phyloP scores from a whole-genome alignment of 345 rosid species.

The Fremontodendron californicum region DNA sequence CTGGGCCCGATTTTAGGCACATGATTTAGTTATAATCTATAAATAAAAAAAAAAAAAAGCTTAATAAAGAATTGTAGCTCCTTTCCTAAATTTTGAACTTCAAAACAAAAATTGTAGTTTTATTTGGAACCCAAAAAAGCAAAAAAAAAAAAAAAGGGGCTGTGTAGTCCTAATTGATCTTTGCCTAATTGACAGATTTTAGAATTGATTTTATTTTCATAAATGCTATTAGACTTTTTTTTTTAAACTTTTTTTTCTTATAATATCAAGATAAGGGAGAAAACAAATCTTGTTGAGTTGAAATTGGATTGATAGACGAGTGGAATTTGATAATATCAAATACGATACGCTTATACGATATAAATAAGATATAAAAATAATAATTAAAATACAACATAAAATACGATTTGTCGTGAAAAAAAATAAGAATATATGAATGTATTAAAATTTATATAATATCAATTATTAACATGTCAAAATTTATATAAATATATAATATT shows the following conservation, averaged over 20 bases:
- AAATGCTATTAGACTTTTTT: neutral
- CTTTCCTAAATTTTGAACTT: neutral
- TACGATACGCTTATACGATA: too few species aligned
- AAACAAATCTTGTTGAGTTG: neutral
- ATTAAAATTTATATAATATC: too few species aligned
- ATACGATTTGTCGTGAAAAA: too few species aligned
- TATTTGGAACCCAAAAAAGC: neutral
- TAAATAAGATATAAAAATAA: too few species aligned
- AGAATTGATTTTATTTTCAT: neutral
- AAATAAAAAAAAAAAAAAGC: neutral
- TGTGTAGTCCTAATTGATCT: slow-evolving; percentile 11
- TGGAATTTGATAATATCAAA: too few species aligned
- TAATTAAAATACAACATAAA: too few species aligned
- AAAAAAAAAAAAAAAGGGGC: neutral
- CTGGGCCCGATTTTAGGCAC: slow-evolving; percentile 42
- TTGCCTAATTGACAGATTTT: slow-evolving; percentile 12
- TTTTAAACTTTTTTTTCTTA: neutral
- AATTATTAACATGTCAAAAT: too few species aligned
- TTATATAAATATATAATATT: too few species aligned
- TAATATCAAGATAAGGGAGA: neutral
- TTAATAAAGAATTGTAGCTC: neutral
- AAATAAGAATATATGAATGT: too few species aligned
- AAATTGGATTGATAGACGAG: too few species aligned
- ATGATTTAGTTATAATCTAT: slow-evolving; percentile 32
- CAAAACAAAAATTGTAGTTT: neutral